A percentile compares a stretch with the other conserved stretches of the same genome.
Conservation (phyloP, 164 flowering plant genomes). For the Litsea cubeba region DNA sequence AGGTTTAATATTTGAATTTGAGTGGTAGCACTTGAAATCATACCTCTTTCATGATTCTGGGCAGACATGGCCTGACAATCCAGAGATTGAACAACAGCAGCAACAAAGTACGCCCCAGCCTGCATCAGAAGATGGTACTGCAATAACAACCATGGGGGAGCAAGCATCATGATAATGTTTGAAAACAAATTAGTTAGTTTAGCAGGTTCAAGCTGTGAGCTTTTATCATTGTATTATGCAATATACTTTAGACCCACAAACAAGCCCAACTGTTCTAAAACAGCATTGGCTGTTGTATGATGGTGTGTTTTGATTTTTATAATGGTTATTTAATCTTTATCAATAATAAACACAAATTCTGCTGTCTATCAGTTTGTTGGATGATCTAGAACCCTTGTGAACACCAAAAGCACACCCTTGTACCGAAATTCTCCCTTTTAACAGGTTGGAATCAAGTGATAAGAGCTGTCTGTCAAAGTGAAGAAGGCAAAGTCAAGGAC, state of each 20-base stretch:
- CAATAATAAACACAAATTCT: no score
- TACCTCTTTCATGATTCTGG: neutral
- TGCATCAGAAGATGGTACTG: neutral
- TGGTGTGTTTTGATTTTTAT: no score
- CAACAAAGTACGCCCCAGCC: neutral
- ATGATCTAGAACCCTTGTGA: no score
- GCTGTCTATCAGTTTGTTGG: no score
- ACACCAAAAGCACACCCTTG: no score
- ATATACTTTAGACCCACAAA: neutral
- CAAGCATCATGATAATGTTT: neutral
- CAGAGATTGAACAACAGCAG: neutral
- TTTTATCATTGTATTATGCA: neutral
- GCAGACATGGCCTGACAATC: neutral
- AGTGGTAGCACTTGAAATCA: neutral
- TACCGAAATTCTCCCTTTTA: no score
- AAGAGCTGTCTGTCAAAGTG: no score
- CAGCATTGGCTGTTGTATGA: neutral
- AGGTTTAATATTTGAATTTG: neutral
- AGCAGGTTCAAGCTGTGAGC: neutral
- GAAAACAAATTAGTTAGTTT: neutral
- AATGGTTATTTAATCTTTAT: no score
- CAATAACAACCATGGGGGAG: neutral
- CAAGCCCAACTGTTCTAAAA: neutral
- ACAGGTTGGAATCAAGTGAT: no score
- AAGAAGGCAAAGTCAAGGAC: no score